phyloP scores from a whole-genome alignment of 164 flowering plant genomes.

The Cinnamomum chago region DNA sequence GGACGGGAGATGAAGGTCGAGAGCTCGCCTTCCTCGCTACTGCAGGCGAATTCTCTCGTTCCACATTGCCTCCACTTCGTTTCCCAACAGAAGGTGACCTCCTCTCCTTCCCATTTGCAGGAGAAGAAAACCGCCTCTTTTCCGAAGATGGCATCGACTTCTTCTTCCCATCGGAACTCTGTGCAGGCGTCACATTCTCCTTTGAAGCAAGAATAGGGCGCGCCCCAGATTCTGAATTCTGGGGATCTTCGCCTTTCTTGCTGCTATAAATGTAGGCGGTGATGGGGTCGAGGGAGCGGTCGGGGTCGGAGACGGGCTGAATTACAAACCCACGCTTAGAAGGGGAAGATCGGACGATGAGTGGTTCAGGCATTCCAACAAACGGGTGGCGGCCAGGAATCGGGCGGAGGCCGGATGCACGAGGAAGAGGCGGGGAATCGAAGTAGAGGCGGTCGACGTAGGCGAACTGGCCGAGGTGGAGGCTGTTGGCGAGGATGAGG shows the following conservation, averaged over 20 bases:
- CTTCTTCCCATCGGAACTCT: conserved; percentile 6
- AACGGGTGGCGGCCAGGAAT: conserved; percentile 78
- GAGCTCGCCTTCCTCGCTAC: conserved; percentile 30
- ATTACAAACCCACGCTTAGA: conserved; percentile 62
- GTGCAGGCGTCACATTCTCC: conserved; percentile 19
- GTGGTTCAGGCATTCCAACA: conserved; percentile 67
- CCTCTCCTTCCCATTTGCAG: conserved; percentile 14
- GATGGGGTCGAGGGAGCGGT: conserved; percentile 41
- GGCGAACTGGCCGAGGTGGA: conserved; percentile 87
- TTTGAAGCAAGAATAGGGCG: conserved; percentile 38
- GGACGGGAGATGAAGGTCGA: conserved; percentile 80
- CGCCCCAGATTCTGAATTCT: conserved; percentile 8
- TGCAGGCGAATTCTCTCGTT: conserved; percentile 66
- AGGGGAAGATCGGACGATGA: conserved; percentile 50
- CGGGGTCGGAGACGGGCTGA: conserved; percentile 65
- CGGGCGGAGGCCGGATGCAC: conserved; percentile 61
- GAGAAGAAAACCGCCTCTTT: conserved; percentile 56
- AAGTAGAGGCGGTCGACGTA: conserved; percentile 64
- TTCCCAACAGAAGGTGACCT: conserved; percentile 54
- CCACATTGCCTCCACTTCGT: conserved; percentile 31
- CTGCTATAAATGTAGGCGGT: conserved; percentile 32
- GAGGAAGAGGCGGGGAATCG: conserved; percentile 74
- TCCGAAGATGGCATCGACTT: conserved; percentile 4
- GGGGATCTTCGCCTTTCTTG: conserved; percentile 13
- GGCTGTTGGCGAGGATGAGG: conserved; percentile 77